These are phyloP conservation scores for Phytophthora europaea DNA, from an alignment of 352 stramenopile genomes.

Conservation along the genomic window DNA sequence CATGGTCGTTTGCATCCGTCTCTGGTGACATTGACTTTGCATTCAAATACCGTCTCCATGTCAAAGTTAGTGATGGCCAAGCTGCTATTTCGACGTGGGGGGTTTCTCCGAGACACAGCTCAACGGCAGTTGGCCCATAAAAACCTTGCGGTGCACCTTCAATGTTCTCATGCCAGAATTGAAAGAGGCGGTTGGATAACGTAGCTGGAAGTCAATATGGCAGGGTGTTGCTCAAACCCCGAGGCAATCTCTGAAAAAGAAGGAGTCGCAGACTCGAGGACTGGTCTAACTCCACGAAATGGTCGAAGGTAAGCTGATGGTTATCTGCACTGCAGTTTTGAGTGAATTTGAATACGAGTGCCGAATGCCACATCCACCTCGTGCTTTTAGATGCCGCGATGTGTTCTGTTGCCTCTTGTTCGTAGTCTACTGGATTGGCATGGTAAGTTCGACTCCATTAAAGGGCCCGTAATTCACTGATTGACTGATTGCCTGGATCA, in stretches of 20 bases:
- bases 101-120: conserved; percentile 30
- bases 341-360: neutral
- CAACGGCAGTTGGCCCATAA: conserved; percentile 1
- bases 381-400: conserved; percentile 70
- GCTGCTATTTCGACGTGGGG: conserved; percentile 28
- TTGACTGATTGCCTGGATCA: neutral
- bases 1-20: conserved; percentile 53
- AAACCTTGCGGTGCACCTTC: neutral
- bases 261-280: conserved; percentile 6
- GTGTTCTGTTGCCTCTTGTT: conserved; percentile 86
- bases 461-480: neutral
- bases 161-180: neutral
- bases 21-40: conserved; percentile 26
- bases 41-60: neutral
- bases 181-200: neutral
- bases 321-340: neutral
- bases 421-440: conserved; percentile 88
- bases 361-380: neutral
- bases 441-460: conserved; percentile 43
- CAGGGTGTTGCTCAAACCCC: conserved; percentile 34
- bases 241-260: conserved; percentile 29
- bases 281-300: conserved; percentile 32
- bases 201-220: conserved; percentile 11
- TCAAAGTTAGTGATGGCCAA: neutral
- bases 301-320: conserved; percentile 40